Evolutionary conservation across 768 basidiomycete genomes (phyloP).

Genomic region (Lactarius evosmus): DNA sequence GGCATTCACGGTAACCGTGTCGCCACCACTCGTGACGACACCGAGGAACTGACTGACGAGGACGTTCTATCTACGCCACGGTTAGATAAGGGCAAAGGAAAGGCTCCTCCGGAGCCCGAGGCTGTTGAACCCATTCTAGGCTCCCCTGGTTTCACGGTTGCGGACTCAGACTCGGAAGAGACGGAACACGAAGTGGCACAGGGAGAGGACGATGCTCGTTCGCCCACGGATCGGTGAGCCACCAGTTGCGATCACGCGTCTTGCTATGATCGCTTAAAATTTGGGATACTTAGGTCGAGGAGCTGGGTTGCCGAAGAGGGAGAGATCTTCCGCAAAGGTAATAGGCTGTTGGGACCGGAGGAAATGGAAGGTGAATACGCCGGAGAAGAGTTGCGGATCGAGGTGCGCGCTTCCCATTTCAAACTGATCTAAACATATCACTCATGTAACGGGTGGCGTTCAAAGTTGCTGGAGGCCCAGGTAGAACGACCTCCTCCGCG

Average conservation of each 20-base stretch:
- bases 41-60: conserved; percentile 30
- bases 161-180: conserved; percentile 47
- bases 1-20: neutral
- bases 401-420: conserved; percentile 44
- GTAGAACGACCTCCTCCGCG: conserved; percentile 82
- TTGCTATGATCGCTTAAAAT: neutral
- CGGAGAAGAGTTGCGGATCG: conserved; percentile 82
- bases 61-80: conserved; percentile 53
- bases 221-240: conserved; percentile 27
- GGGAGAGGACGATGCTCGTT: conserved; percentile 29
- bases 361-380: conserved; percentile 90
- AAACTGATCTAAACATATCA: neutral
- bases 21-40: conserved; percentile 9
- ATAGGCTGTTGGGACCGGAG: conserved; percentile 70
- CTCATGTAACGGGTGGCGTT: neutral
- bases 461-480: conserved; percentile 77
- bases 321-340: conserved; percentile 92
- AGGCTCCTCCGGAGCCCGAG: conserved; percentile 65
- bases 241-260: neutral
- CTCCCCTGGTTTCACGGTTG: conserved; percentile 39
- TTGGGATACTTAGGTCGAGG: conserved; percentile 50
- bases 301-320: conserved; percentile 93
- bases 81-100: conserved; percentile 76
- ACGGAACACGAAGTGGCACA: conserved; percentile 43
- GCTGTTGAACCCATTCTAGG: conserved; percentile 68